These are phyloP conservation scores for Penicillium fuscoglaucum DNA, from an alignment of 2,329 filamentous ascomycete genomes.

Conservation along the genomic window DNA sequence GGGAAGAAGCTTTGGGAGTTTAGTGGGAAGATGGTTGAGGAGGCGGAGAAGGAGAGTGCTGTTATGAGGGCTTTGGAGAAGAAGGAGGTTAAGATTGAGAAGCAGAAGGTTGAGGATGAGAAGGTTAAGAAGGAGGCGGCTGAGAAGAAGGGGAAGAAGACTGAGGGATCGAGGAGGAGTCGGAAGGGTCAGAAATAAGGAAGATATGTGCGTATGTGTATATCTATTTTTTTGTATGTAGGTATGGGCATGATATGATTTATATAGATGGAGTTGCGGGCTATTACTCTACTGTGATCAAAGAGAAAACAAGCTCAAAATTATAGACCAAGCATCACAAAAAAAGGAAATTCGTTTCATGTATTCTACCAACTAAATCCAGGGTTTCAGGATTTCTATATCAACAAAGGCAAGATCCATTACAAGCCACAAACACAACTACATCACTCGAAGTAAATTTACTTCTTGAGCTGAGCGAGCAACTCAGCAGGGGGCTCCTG, in stretches of 20 bases:
- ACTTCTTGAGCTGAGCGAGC: slow-evolving; percentile 56
- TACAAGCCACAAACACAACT: not conserved
- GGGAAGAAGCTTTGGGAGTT: slow-evolving; percentile 88
- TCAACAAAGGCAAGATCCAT: slow-evolving; percentile 11
- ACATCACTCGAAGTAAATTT: slow-evolving; percentile 16
- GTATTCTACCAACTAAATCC: slow-evolving; percentile 26
- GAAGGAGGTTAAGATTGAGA: slow-evolving; percentile 45
- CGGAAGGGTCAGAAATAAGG: slow-evolving; percentile 34
- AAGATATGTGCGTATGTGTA: not conserved
- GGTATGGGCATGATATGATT: not conserved
- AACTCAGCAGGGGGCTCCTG: slow-evolving; percentile 86
- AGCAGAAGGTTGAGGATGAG: slow-evolving; percentile 64
- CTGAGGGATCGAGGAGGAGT: slow-evolving; percentile 43
- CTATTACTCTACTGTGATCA: not conserved
- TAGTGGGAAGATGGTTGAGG: slow-evolving; percentile 80
- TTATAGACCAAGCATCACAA: slow-evolving; percentile 11
- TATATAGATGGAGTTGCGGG: slow-evolving; percentile 2
- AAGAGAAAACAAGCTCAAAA: not conserved
- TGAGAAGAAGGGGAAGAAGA: slow-evolving; percentile 33
- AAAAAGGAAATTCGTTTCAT: slow-evolving; percentile 42
- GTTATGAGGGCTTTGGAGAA: slow-evolving; percentile 60
- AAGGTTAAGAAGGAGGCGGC: slow-evolving; percentile 58
- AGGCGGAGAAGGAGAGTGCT: slow-evolving; percentile 76
- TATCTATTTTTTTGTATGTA: not conserved
- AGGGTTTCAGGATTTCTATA: slow-evolving; percentile 18